Conservation (phyloP, 257 asterid species). For the Nicotiana benthamiana region DNA sequence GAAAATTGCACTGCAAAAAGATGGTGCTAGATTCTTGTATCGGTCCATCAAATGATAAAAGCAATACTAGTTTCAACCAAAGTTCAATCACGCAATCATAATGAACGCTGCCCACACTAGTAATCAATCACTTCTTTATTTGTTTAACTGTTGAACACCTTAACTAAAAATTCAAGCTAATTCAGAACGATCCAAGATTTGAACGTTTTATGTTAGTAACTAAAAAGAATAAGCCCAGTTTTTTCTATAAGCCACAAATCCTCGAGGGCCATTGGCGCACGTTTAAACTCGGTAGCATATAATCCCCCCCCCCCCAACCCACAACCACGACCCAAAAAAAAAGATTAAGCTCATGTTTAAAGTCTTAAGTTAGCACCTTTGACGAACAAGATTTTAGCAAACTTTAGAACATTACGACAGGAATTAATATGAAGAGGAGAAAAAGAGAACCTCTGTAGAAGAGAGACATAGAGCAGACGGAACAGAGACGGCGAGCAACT, state of each 20-base stretch:
- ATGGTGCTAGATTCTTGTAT: neutral
- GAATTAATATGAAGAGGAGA: neutral
- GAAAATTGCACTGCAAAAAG: neutral
- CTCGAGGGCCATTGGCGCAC: too few relatives aligned
- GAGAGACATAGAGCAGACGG: neutral
- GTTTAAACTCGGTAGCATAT: too few relatives aligned
- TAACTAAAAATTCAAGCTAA: neutral
- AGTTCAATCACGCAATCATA: neutral
- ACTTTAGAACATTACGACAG: too few relatives aligned
- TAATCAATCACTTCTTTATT: neutral
- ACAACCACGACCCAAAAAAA: too few relatives aligned
- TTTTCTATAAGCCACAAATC: too few relatives aligned
- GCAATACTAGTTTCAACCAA: neutral
- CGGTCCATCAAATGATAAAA: neutral
- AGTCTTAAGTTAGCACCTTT: neutral
- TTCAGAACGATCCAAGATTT: neutral
- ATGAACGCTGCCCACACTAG: neutral
- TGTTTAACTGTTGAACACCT: neutral
- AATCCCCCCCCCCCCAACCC: too few relatives aligned
- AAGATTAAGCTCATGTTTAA: neutral
- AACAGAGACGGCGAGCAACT: neutral
- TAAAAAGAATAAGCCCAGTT: neutral
- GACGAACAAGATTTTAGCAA: neutral
- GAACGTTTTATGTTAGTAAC: neutral
- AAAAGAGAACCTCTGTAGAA: neutral